Conservation (phyloP, 805 yeast genomes). For the Suhomyces xylopsoci region DNA sequence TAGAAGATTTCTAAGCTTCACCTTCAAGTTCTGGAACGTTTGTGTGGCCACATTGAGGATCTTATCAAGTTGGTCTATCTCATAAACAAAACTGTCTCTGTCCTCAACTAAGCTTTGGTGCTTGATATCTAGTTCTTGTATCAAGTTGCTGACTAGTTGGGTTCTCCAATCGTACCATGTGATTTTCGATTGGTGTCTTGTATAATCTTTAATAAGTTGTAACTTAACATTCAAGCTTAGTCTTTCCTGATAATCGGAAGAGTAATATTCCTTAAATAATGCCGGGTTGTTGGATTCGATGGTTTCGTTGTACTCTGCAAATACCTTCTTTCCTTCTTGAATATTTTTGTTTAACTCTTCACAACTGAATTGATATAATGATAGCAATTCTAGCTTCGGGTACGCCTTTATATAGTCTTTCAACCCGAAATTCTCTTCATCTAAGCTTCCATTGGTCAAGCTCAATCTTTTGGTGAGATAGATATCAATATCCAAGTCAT, state of each 20-base stretch:
- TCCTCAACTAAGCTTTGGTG: constrained; percentile 20
- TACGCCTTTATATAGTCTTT: constrained; percentile 39
- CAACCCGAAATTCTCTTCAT: constrained; percentile 11
- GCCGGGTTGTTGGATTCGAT: constrained; percentile 46
- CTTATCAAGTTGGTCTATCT: constrained; percentile 12
- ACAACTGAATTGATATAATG: constrained; percentile 52
- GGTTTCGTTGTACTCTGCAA: constrained; percentile 47
- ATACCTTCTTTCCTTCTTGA: constrained; percentile 45
- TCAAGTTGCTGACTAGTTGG: constrained; percentile 47
- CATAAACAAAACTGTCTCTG: constrained; percentile 10
- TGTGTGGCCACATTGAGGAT: constrained; percentile 9
- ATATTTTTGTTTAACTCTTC: constrained; percentile 52
- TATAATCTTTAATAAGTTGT: constrained; percentile 46
- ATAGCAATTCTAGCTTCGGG: constrained; percentile 42
- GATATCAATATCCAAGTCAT: constrained; percentile 40
- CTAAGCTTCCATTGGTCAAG: constrained; percentile 12
- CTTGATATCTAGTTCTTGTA: constrained; percentile 26
- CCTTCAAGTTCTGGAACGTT: constrained; percentile 9
- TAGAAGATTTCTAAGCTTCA: constrained; percentile 13
- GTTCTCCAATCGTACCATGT: constrained; percentile 66
- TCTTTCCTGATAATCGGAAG: constrained; percentile 35
- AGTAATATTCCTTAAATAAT: constrained; percentile 48
- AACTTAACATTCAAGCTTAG: constrained; percentile 46
- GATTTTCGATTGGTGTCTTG: constrained; percentile 51
- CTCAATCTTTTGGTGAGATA: constrained; percentile 22